phyloP scores from a whole-genome alignment of 2,329 filamentous ascomycete genomes.

The Diaporthe helianthi region DNA sequence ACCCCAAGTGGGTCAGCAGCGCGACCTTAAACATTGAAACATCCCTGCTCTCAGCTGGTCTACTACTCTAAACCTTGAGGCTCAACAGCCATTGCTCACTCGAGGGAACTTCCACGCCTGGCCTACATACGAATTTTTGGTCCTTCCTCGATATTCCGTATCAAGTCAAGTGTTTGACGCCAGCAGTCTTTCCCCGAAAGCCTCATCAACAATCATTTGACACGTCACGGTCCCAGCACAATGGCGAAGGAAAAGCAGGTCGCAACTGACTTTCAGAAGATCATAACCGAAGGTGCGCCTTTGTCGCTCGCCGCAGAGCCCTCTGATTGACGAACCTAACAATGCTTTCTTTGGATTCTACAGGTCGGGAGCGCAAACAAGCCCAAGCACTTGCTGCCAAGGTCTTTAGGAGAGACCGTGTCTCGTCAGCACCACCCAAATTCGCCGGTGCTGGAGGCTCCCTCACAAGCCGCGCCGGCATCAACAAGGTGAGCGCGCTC shows the following conservation, averaged over 20 bases:
- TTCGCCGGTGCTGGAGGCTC: constrained; percentile 57
- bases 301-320: not conserved
- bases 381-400: constrained; percentile 74
- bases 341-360: not conserved
- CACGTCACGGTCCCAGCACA: not conserved
- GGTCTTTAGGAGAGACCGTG: constrained; percentile 71
- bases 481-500: constrained; percentile 68
- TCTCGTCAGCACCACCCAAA: constrained; percentile 62
- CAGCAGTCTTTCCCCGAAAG: not conserved
- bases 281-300: constrained; percentile 58
- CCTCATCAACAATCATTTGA: not conserved
- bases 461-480: constrained; percentile 74
- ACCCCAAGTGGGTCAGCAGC: not conserved
- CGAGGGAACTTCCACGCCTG: constrained; percentile 1
- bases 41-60: constrained; percentile 20
- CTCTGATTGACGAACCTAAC: constrained; percentile 28
- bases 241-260: constrained; percentile 44
- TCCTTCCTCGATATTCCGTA: not conserved
- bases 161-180: not conserved
- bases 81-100: constrained; percentile 3
- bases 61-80: constrained; percentile 10
- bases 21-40: constrained; percentile 30
- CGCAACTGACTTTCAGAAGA: constrained; percentile 60
- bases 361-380: constrained; percentile 73
- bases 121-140: constrained; percentile 2